Evolutionary conservation across 148 eudicot species (phyloP), one percentile per base, ranked within the genome.

Genomic region (Camellia sinensis): DNA sequence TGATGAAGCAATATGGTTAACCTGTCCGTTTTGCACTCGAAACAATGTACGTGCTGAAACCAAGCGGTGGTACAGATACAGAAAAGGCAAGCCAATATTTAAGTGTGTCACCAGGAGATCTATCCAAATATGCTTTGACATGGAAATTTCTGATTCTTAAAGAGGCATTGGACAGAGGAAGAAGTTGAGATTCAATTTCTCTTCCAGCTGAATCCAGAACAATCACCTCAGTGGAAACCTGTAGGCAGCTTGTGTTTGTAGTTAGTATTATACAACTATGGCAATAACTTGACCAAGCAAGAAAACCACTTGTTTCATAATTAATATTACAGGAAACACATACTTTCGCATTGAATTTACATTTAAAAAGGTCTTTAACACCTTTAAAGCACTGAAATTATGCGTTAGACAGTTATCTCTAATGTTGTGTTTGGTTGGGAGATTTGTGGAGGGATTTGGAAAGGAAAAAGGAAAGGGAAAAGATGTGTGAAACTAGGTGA

Each of bases 61-160:
- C 97, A 84, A 92, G 88, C 68, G 97, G 92, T 70, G 94, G 97
- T 77, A 89, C 88, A 80, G 90, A 89, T 65, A 89, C 97, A 67
- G 85, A 74, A 78, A 92, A 92, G 70, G 85, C 91, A 74, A 92
- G 94, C 92, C 91, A 90, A 77, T 85, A 92, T 75, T 88, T 90
- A 6, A 87, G 80, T 43, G 79, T 73, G 57, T 85, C 90, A 82
- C 79, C 82, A 6, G 72, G 75, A 65, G 86, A 71, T 82, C 78
- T 56, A 60, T 90, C 97, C 86, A 92, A 75, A 80, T 92, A 89
- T 56, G 97, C 89, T 70, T 77, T 82, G 18, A 83, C 87, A 44
- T 89, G 89, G 80, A 81, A 88, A 50, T 85, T 85, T 77, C 97
- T 88, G 67, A 85, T 71, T 74, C 77, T 77, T 78, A 90, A 78